Conservation (phyloP, 1,284 basidiomycete species). For the Cystobasidium slooffiae region DNA sequence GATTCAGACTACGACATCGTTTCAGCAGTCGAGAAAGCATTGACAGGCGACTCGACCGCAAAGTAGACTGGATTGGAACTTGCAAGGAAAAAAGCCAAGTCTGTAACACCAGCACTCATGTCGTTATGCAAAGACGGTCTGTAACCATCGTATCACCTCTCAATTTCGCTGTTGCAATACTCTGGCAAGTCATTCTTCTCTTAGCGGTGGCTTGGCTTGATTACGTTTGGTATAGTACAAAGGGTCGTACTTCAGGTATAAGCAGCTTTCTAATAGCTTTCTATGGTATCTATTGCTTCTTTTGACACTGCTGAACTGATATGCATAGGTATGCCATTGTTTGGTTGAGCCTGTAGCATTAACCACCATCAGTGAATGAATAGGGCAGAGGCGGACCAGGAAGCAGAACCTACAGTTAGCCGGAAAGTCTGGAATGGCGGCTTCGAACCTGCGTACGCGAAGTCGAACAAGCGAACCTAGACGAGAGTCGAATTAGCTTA, state of each 20-base stretch:
- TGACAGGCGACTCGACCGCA: slow-evolving; percentile 45
- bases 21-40: slow-evolving; percentile 47
- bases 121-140: slow-evolving; percentile 1
- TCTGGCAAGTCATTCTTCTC: not conserved
- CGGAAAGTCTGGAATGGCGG: slow-evolving; percentile 39
- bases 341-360: slow-evolving; percentile 31
- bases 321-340: slow-evolving; percentile 41
- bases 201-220: not conserved
- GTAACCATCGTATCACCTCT: not conserved
- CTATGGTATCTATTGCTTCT: not conserved
- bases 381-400: not conserved
- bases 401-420: slow-evolving; percentile 25
- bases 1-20: slow-evolving; percentile 48
- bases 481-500: not conserved
- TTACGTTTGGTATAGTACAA: not conserved
- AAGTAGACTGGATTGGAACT: not conserved
- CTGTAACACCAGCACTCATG: not conserved
- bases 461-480: slow-evolving; percentile 39
- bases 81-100: not conserved
- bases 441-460: slow-evolving; percentile 23
- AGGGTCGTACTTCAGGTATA: not conserved
- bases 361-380: not conserved
- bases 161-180: not conserved
- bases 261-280: not conserved
- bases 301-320: slow-evolving; percentile 4